Base-by-base conservation (phyloP, 1,284 basidiomycete species). In the Cronartium ribicola region DNA sequence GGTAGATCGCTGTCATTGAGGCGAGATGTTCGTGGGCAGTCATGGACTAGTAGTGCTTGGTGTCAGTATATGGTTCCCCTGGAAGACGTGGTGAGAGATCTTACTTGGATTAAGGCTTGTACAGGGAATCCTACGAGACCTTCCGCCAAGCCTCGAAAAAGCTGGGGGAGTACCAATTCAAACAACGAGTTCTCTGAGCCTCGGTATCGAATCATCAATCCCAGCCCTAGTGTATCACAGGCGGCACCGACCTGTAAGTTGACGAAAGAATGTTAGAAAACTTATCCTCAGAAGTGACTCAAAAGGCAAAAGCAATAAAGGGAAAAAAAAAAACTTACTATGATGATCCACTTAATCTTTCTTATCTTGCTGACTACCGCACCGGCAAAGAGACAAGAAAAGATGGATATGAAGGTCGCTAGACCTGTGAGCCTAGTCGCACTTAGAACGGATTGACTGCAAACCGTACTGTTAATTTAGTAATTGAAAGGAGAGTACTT, bases 161-260 rank as follows among this genome's bases (percentile, higher is more conserved):
- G 46, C 66, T 82, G 81, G 3, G 81, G 79, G 39, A 79, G 76
- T 20, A 78, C 78, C 37, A 82, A 75, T 51, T 82, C 81, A 8
- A 75, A 80, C 22, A 76, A 66, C 3, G 76, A 65, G 66, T 80
- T 81, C 17, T 77, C 77, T 36, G 77, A 76, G 1, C 74, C 72
- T 29, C 81, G 72, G 77, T 79, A 82, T 13, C 79, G 77, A 39
- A 81, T 78, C 81, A 82, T 82, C 8, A 82, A 76, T 8, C 81
- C 81, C 10, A 77, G 77, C 2, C 78, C 77, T 13, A 74, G 66
- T 48, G 66, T 44, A 44, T 65, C 63, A 44, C 63, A 65, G 10
- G 44, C 20, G n/a, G 41, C 37, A 11, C 63, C 63, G 14, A 65
- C 39, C 63, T 65, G 17, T 20, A 1, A 65, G 36, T 10, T 44